These are phyloP conservation scores for Neurospora sp. DNA, from an alignment of 495 filamentous ascomycete species.

Conservation along the genomic window DNA sequence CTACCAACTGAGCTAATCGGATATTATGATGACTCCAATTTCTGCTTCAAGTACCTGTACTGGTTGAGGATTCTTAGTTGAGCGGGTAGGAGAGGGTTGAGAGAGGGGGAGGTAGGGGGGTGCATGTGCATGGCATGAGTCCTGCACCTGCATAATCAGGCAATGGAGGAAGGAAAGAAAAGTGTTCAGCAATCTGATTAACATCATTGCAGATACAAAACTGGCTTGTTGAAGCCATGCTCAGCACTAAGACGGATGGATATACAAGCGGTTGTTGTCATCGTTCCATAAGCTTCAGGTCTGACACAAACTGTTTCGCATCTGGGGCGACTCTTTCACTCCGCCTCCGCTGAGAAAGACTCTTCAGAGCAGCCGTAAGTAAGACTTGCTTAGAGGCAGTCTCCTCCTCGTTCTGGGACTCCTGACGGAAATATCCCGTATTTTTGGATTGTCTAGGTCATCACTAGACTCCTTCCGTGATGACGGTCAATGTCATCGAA, in stretches of 20 bases:
- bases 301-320: neutral
- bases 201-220: neutral
- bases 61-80: neutral
- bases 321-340: neutral
- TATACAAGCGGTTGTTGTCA: slow-evolving; percentile 50
- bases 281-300: neutral
- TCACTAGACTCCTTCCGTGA: neutral
- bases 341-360: neutral
- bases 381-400: neutral
- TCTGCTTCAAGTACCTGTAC: neutral
- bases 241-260: slow-evolving; percentile 76
- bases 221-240: slow-evolving; percentile 27
- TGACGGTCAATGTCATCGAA: neutral
- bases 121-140: neutral
- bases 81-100: neutral
- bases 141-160: neutral
- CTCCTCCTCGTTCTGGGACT: neutral
- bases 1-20: neutral
- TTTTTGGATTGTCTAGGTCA: neutral
- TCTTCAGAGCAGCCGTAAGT: neutral
- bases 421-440: neutral
- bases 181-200: neutral
- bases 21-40: neutral
- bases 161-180: neutral
- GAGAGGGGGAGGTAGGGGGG: neutral